Base-by-base conservation (phyloP, 805 yeast genomes). In the Candida easanensis region DNA sequence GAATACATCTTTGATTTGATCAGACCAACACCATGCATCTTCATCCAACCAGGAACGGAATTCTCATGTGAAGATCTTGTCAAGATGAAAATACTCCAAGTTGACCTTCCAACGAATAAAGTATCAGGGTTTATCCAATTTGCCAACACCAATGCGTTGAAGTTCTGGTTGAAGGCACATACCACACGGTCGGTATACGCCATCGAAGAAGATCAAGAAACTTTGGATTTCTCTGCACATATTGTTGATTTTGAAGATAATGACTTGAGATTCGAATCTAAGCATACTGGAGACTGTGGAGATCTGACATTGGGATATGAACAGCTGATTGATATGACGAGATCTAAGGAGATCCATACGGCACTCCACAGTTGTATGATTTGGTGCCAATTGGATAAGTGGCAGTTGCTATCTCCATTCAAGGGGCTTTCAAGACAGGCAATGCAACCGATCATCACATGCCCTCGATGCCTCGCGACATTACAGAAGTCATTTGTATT, bases 351-450 rank as follows among this genome's bases (percentile, higher is more conserved):
- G 22, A 16, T 10, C 15, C 26, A 26, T 5, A 25, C 27, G n/a
- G 41, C 36, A 5, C 22, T 36, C n/a, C 25, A 38, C 13, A 44
- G 41, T 18, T 45, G 52, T 18, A 33, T 45, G 15, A 40, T 46
- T 15, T 48, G 34, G 39, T 41, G 44, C 28, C 57, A 57, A 38
- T 16, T 56, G 16, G 36, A 48, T 23, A 49, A 45, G 38, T 57
- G 61, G 61, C 46, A 42, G 34, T 7, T 13, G 9, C 36, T 57
- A 7, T 41, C 44, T 11, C 60, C 59, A 8, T 57, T 57, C 33
- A 34, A 42, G 17, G 46, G 47, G 3, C 20, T 50, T 8, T 25
- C 31, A 17, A 42, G 14, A 26, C 42, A 23, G 5, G 28, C 22
- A 2, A 48, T 38, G 13, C 46, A 18, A 17, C 18, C 28, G 26